Percentiles rank a stretch among this genome's conserved stretches.
phyloP scores from a whole-genome alignment of 2,329 filamentous ascomycete genomes.

The Blastomyces parvus region DNA sequence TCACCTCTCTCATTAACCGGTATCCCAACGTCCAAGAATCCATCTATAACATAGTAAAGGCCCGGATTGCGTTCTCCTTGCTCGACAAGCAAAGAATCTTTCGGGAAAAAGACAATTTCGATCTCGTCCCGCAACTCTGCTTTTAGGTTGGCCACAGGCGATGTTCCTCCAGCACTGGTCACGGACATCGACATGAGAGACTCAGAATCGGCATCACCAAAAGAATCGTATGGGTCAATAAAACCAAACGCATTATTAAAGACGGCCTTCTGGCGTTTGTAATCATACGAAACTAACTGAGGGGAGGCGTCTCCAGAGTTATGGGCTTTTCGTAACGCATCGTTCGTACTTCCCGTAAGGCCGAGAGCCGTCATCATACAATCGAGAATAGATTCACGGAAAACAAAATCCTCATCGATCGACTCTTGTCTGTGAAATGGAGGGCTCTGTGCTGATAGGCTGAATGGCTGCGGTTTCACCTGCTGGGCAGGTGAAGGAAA shows the following conservation, averaged over 20 bases:
- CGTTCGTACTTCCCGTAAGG: conserved; percentile 55
- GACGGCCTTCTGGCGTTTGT: conserved; percentile 65
- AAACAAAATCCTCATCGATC: conserved; percentile 77
- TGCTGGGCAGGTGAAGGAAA: not conserved
- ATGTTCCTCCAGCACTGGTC: conserved; percentile 51
- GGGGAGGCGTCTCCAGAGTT: conserved; percentile 78
- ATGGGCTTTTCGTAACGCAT: conserved; percentile 53
- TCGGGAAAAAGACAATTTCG: conserved; percentile 94
- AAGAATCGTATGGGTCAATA: conserved; percentile 70
- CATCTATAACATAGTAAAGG: conserved; percentile 94
- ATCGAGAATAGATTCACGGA: conserved; percentile 80
- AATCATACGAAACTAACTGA: conserved; percentile 72
- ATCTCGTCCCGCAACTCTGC: conserved; percentile 84
- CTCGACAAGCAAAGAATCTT: conserved; percentile 87
- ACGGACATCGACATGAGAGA: conserved; percentile 63
- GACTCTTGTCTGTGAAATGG: conserved; percentile 64
- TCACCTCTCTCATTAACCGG: conserved; percentile 54
- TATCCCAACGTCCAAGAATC: conserved; percentile 90
- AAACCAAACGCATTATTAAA: conserved; percentile 86
- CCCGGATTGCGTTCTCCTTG: conserved; percentile 96
- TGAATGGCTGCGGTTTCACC: conserved; percentile 1
- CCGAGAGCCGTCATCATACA: conserved; percentile 95
- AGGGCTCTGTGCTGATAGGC: conserved; percentile 26
- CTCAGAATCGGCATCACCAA: conserved; percentile 71
- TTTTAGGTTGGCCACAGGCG: conserved; percentile 55